A percentile compares a stretch with the other conserved stretches of the same genome.
phyloP scores from a whole-genome alignment of 768 basidiomycete genomes.

The Baorangia bicolor region DNA sequence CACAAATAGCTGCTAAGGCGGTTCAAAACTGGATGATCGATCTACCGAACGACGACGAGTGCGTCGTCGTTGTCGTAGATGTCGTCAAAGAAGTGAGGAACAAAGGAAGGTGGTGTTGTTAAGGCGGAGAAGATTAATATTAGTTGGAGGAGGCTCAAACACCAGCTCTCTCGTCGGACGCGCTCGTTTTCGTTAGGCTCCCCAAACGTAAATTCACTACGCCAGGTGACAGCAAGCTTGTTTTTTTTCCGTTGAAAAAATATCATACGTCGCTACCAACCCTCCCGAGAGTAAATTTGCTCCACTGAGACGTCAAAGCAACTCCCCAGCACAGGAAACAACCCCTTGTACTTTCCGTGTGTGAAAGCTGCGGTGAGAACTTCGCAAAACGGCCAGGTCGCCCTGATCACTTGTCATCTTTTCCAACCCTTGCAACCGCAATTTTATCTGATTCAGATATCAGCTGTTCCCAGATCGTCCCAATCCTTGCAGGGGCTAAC shows the following conservation, averaged over 20 bases:
- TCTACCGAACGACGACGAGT: slow-evolving; percentile 3
- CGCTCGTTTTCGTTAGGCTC: background rate
- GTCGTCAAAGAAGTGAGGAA: slow-evolving; percentile 7
- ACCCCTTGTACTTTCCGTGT: slow-evolving; percentile 1
- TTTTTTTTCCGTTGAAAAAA: background rate
- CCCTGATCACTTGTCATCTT: background rate
- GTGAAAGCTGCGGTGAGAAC: slow-evolving; percentile 13
- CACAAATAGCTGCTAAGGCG: slow-evolving; percentile 24
- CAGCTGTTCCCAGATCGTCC: background rate
- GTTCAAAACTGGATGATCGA: slow-evolving; percentile 16
- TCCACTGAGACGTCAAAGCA: slow-evolving; percentile 12
- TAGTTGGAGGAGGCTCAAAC: background rate
- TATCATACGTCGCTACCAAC: background rate
- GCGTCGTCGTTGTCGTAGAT: slow-evolving; percentile 2
- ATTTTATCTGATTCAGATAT: background rate
- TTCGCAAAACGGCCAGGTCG: background rate
- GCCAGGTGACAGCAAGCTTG: too few relatives aligned
- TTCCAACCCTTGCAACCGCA: background rate
- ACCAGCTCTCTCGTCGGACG: background rate
- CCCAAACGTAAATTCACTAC: slow-evolving; percentile 13
- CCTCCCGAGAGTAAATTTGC: slow-evolving; percentile 1
- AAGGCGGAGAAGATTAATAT: slow-evolving; percentile 22
- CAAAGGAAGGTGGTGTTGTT: slow-evolving; percentile 24
- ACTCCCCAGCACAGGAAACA: background rate
- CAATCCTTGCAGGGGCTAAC: background rate